These are phyloP conservation scores for Daucus carota DNA, from an alignment of 129 eudicot genomes.

Conservation along the genomic window DH1_v3.0 NC_030386.2:20230001-20230500, in stretches of 20 bases:
- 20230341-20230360: slow-evolving; percentile 29
- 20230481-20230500: slow-evolving; percentile 12
- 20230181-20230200: no score
- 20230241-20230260: no score
- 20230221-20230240: no score
- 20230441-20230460: slow-evolving; percentile 26
- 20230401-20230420: slow-evolving; percentile 24
- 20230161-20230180: no score
- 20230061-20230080: slow-evolving; percentile 25
- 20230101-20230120: slow-evolving; percentile 19
- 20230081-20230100: slow-evolving; percentile 21
- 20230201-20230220: no score
- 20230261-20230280: no score
- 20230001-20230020: slow-evolving; percentile 2
- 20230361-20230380: slow-evolving; percentile 33
- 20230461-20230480: slow-evolving; percentile 27
- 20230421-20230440: slow-evolving; percentile 27
- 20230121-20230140: slow-evolving; percentile 21
- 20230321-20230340: slow-evolving; percentile 27
- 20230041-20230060: slow-evolving; percentile 29
- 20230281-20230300: slow-evolving; percentile 21
- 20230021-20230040: slow-evolving; percentile 23
- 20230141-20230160: slow-evolving; percentile 15
- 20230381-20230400: slow-evolving; percentile 35
- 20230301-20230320: slow-evolving; percentile 24